These are phyloP conservation scores for Kingdonia uniflora DNA, from an alignment of 164 flowering plant genomes.

Conservation along the genomic window DNA sequence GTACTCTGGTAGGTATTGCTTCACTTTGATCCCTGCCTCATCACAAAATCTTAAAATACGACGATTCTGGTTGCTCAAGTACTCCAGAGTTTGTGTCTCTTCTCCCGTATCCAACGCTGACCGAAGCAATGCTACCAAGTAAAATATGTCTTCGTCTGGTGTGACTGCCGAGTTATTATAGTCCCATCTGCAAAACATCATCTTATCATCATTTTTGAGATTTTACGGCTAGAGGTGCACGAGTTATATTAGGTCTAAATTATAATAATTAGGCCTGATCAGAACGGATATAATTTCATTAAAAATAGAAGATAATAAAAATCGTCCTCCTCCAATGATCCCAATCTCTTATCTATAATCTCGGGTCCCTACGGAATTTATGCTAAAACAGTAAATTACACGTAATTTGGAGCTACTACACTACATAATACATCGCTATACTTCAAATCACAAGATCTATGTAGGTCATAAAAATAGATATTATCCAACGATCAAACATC, in stretches of 20 bases:
- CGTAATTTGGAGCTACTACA: too few species aligned
- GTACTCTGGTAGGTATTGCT: constrained; percentile 77
- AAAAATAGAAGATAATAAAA: too few species aligned
- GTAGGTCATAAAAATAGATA: neutral
- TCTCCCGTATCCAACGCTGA: constrained; percentile 62
- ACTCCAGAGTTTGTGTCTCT: constrained; percentile 39
- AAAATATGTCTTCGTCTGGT: constrained; percentile 83
- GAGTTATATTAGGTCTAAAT: too few species aligned
- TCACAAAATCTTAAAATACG: constrained; percentile 53
- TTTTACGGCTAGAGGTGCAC: too few species aligned
- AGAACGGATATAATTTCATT: too few species aligned
- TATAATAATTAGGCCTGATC: too few species aligned
- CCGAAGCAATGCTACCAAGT: constrained; percentile 69
- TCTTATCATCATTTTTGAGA: too few species aligned
- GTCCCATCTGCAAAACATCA: constrained; percentile 92
- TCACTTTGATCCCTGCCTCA: constrained; percentile 44
- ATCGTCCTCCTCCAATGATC: too few species aligned
- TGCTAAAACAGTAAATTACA: too few species aligned
- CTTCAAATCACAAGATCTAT: neutral
- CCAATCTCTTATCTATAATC: too few species aligned
- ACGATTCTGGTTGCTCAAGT: constrained; percentile 58
- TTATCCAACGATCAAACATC: neutral
- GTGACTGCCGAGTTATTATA: constrained; percentile 63
- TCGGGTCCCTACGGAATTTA: too few species aligned
- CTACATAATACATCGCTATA: neutral